Base-by-base conservation (phyloP, 2,329 filamentous ascomycete genomes). In the Aspergillus sp. region DNA sequence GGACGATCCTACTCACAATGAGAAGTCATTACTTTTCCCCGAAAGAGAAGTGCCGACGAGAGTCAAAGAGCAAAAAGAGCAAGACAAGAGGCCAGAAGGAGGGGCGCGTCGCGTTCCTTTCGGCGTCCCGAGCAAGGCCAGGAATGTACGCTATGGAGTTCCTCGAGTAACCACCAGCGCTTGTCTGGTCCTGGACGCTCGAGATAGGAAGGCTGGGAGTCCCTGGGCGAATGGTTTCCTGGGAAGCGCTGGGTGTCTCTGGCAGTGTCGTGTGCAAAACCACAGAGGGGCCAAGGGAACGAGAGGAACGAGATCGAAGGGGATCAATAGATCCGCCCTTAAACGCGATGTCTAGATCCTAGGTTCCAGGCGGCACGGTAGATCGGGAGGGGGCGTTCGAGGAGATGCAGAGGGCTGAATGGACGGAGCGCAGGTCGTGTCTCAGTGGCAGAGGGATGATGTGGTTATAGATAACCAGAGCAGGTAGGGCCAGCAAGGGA, bases 101-200 rank as follows among this genome's bases (percentile, higher is more conserved):
- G 59, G 64, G 59, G 63, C 72, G 72, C 72, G 71, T 71, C 71
- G 72, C 71, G 72, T 75, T 68, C 68, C 71, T 61, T 51, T 64
- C 64, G 58, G 58, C 65, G 62, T 56, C 63, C 65, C 56, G 74
- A 69, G 71, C 71, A 74, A 74, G 71, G 70, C 71, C 70, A 73
- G 69, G 72, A 74, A 75, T 75, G 72, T 70, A 69, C 66, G 66
- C 67, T 73, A 72, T 73, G 57, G 67, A 64, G 63, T 67, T 70
- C 65, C 68, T 73, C 30, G 63, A 67, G 71, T 72, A 71, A 74
- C 70, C 45, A 56, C 60, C 59, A 63, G 61, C 63, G 62, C 65
- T 41, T 39, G 30, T 43, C 39, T 36, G 51, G 52, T 50, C 51
- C 48, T 50, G 51, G 57, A 36, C 34, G 34, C 34, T 13, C 54